phyloP scores from a whole-genome alignment of 352 stramenopile genomes.

The Globisporangium parvum region DNA sequence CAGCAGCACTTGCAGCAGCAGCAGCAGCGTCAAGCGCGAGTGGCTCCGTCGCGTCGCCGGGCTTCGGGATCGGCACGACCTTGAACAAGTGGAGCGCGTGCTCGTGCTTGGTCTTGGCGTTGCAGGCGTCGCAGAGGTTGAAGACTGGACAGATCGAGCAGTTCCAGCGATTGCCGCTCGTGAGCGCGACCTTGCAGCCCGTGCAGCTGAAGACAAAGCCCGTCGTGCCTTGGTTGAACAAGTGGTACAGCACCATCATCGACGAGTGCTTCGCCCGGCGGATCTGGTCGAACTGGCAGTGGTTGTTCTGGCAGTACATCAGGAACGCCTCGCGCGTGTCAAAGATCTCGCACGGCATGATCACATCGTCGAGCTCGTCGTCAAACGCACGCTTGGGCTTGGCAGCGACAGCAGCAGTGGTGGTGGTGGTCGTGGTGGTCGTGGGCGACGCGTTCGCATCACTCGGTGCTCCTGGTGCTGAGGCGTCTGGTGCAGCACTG shows the following conservation, averaged over 20 bases:
- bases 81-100: constrained; percentile 92
- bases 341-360: constrained; percentile 97
- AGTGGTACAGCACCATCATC: constrained; percentile 84
- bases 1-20: not conserved
- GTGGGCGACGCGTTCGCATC: too few species aligned
- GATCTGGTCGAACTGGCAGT: constrained; percentile 81
- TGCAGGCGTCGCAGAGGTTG: constrained; percentile 94
- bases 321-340: constrained; percentile 88
- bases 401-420: constrained; percentile 6
- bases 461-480: too few species aligned
- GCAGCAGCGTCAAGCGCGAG: not conserved
- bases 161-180: constrained; percentile 94
- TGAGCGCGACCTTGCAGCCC: constrained; percentile 91
- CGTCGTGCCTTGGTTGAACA: constrained; percentile 93
- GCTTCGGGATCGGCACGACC: constrained; percentile 82
- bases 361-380: constrained; percentile 86
- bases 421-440: not conserved
- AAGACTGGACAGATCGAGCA: constrained; percentile 95
- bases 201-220: constrained; percentile 97
- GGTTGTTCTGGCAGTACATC: constrained; percentile 87
- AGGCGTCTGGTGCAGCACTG: too few species aligned
- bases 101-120: constrained; percentile 89
- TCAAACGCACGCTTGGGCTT: constrained; percentile 28
- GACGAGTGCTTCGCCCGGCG: constrained; percentile 78
- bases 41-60: constrained; percentile 36